Conservation (phyloP, 2,329 filamentous ascomycete genomes). For the Cladorrhinum sp. region DNA sequence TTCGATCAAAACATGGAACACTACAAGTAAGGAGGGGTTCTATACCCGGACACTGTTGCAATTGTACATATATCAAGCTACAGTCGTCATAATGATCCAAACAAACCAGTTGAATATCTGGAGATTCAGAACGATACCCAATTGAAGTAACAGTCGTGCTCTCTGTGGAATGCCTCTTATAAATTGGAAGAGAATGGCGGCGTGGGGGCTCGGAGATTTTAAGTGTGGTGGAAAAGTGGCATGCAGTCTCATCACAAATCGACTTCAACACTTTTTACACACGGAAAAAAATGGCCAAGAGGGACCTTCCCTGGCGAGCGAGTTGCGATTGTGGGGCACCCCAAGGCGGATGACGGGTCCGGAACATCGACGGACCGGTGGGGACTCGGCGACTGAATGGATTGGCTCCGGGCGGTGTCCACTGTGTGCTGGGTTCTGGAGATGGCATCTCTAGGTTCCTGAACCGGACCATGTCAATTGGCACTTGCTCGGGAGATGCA, state of each 20-base stretch:
- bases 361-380: neutral
- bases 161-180: too few species aligned
- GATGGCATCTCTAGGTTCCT: constrained; percentile 8
- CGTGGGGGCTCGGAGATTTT: too few species aligned
- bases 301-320: neutral
- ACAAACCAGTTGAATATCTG: too few species aligned
- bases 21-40: neutral
- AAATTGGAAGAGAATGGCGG: too few species aligned
- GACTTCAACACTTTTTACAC: too few species aligned
- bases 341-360: neutral
- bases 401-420: neutral
- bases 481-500: constrained; percentile 1
- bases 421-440: neutral
- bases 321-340: neutral
- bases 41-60: neutral
- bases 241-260: too few species aligned
- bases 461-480: constrained; percentile 8
- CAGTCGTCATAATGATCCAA: too few species aligned
- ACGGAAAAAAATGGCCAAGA: too few species aligned
- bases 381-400: neutral
- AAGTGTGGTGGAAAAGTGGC: too few species aligned
- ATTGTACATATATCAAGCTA: neutral
- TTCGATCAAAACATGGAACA: neutral
- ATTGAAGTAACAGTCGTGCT: too few species aligned
- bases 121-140: too few species aligned